These are phyloP conservation scores for Tricladium varicosporioides DNA, from an alignment of 2,329 filamentous ascomycete genomes.

Conservation along the genomic window DNA sequence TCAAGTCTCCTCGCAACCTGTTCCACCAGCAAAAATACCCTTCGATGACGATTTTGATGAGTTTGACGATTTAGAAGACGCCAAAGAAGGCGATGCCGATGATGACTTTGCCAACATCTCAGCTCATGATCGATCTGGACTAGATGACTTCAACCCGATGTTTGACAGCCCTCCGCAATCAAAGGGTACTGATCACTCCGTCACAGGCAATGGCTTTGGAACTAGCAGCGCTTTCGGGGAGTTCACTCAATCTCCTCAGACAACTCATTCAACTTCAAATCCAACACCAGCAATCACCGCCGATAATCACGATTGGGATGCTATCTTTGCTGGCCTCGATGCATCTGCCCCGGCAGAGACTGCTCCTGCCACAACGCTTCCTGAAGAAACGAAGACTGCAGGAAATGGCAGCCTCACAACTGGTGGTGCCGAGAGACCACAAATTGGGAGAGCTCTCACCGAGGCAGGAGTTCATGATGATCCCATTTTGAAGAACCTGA, in stretches of 20 bases:
- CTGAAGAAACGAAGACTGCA: conserved; percentile 19
- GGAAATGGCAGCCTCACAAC: conserved; percentile 12
- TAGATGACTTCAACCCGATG: conserved; percentile 78
- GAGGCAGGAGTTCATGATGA: conserved; percentile 82
- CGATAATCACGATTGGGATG: conserved; percentile 81
- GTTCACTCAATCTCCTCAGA: conserved; percentile 49
- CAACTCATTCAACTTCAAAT: conserved; percentile 29
- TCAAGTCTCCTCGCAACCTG: conserved; percentile 30
- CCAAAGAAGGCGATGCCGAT: conserved; percentile 75
- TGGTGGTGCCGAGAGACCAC: conserved; percentile 34
- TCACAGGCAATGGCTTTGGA: conserved; percentile 27
- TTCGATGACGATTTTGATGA: conserved; percentile 80
- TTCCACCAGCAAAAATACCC: conserved; percentile 45
- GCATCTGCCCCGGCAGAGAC: conserved; percentile 38
- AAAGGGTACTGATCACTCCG: conserved; percentile 29
- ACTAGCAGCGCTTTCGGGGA: conserved; percentile 33
- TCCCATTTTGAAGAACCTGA: conserved; percentile 84
- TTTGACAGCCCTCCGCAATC: conserved; percentile 62
- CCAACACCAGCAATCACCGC: conserved; percentile 34
- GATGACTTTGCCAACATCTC: conserved; percentile 78
- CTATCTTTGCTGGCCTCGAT: conserved; percentile 83
- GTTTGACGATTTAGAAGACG: conserved; percentile 80
- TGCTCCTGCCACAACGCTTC: conserved; percentile 11
- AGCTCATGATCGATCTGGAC: conserved; percentile 54
- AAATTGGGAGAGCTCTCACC: conserved; percentile 66